Conservation (phyloP, 768 basidiomycete species). For the Panaeolus papilionaceus region DNA sequence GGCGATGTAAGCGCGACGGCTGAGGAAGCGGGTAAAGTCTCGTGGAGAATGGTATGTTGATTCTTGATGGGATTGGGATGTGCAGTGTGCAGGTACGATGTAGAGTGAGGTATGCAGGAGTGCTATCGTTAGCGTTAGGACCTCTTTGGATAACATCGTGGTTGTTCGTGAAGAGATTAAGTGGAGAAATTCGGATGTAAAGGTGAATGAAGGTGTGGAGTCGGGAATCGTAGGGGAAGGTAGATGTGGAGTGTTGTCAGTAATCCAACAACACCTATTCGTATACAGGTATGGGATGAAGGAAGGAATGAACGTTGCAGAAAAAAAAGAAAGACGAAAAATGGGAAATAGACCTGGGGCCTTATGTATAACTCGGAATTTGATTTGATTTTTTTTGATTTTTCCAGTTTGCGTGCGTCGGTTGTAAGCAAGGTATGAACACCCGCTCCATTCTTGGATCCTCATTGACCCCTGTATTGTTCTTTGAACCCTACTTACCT, state of each 20-base stretch:
- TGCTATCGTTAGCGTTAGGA: not conserved
- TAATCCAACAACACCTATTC: not conserved
- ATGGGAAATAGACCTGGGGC: no score
- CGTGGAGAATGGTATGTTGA: not conserved
- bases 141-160: not conserved
- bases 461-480: no score
- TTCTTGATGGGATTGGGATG: not conserved
- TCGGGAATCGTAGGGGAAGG: not conserved
- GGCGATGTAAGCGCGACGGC: conserved; percentile 45
- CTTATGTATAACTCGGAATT: no score
- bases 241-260: not conserved
- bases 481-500: no score
- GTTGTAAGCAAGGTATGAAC: no score
- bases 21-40: conserved; percentile 6
- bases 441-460: no score
- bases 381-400: no score
- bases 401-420: no score
- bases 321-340: no score
- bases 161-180: not conserved
- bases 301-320: not conserved
- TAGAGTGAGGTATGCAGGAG: not conserved
- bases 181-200: not conserved
- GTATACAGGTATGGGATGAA: not conserved
- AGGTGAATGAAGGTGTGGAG: no score
- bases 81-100: not conserved